These are phyloP conservation scores for Leccinum aurantiacum DNA, from an alignment of 768 basidiomycete species.

Conservation along the genomic window DNA sequence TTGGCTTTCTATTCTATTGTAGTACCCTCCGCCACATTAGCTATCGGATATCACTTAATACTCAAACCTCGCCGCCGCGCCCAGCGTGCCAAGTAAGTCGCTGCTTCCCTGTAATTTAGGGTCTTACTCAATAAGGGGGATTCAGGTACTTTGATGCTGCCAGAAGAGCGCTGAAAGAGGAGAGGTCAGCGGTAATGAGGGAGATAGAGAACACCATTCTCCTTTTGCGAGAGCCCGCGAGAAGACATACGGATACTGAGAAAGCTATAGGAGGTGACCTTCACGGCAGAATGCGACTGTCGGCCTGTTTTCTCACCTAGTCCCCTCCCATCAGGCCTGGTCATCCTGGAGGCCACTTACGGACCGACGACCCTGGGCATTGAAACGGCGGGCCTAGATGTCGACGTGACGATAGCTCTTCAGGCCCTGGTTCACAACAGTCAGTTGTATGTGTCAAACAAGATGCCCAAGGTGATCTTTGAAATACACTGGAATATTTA, in stretches of 20 bases:
- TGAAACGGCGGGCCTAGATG: conserved; percentile 52
- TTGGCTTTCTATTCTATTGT: conserved; percentile 53
- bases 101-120: conserved; percentile 11
- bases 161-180: conserved; percentile 60
- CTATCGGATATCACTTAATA: conserved; percentile 56
- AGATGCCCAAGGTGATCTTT: conserved; percentile 63
- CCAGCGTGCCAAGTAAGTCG: conserved; percentile 51
- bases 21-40: conserved; percentile 53
- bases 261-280: conserved; percentile 61
- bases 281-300: conserved; percentile 4
- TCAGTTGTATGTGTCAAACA: conserved; percentile 75
- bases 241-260: conserved; percentile 63
- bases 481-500: not conserved
- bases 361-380: conserved; percentile 53
- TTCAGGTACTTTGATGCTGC: conserved; percentile 66
- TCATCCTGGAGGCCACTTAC: conserved; percentile 76
- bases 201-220: conserved; percentile 62
- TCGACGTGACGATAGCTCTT: conserved; percentile 79
- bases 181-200: conserved; percentile 58
- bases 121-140: conserved; percentile 17
- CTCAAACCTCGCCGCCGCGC: conserved; percentile 55
- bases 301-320: conserved; percentile 16
- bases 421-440: conserved; percentile 80
- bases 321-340: conserved; percentile 51
- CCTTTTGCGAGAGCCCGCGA: conserved; percentile 68